Evolutionary conservation across 2,329 filamentous ascomycete genomes (phyloP).

Genomic region (Albifimbria verrucaria): DNA sequence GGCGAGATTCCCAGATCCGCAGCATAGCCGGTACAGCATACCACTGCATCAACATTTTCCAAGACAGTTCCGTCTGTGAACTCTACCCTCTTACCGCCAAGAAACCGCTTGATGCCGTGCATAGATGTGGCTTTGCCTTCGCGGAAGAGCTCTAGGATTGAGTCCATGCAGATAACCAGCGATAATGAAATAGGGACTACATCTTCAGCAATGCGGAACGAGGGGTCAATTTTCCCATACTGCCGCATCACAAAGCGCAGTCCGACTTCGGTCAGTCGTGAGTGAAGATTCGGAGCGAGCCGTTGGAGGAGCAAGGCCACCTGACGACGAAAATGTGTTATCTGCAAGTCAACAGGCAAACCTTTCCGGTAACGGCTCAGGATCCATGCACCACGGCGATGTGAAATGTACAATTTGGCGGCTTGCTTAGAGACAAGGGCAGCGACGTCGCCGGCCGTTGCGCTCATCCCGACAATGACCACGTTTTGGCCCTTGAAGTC

Average conservation of each 20-base stretch:
- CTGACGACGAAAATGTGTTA: conserved; percentile 15
- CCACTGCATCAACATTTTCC: conserved; percentile 20
- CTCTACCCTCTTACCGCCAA: conserved; percentile 17
- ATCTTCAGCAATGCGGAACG: conserved; percentile 21
- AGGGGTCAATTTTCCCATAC: conserved; percentile 20
- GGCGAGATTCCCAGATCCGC: conserved; percentile 10
- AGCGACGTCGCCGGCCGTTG: neutral
- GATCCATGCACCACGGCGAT: conserved; percentile 31
- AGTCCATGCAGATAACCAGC: conserved; percentile 18
- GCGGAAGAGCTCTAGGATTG: conserved; percentile 16
- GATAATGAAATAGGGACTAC: conserved; percentile 20
- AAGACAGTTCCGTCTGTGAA: conserved; percentile 21
- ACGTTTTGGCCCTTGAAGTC: conserved; percentile 6
- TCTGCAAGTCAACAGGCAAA: conserved; percentile 1
- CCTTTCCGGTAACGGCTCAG: conserved; percentile 28
- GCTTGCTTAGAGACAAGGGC: neutral
- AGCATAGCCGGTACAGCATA: conserved; percentile 26
- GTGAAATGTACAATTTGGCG: conserved; percentile 33
- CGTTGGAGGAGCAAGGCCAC: conserved; percentile 19
- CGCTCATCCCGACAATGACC: conserved; percentile 4
- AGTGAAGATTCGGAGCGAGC: conserved; percentile 2
- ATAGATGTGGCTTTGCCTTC: conserved; percentile 22
- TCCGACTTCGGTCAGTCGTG: conserved; percentile 1
- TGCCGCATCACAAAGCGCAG: conserved; percentile 2
- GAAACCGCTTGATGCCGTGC: conserved; percentile 21